A percentile compares a stretch with the other conserved stretches of the same genome.
phyloP scores from a whole-genome alignment of 1,284 basidiomycete genomes.

The Sporisorium graminicola region DNA sequence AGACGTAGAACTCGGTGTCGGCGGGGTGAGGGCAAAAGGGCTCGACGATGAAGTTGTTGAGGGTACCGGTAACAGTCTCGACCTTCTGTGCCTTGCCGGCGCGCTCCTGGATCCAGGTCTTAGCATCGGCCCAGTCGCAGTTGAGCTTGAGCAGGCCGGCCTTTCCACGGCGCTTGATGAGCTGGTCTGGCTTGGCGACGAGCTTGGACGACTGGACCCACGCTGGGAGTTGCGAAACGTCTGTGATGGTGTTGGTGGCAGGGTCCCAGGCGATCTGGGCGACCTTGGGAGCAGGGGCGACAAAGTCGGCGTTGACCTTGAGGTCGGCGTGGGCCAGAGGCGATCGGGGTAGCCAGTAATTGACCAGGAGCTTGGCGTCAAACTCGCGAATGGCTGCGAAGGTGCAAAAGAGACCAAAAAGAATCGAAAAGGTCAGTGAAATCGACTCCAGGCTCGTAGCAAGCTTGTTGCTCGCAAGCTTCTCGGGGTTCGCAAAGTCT shows the following conservation, averaged over 20 bases:
- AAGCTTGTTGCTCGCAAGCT: neutral
- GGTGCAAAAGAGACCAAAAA: neutral
- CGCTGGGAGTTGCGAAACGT: constrained; percentile 79
- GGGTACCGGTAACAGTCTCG: constrained; percentile 90
- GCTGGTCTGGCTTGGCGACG: constrained; percentile 79
- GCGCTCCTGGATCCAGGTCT: constrained; percentile 83
- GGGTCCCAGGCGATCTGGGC: constrained; percentile 82
- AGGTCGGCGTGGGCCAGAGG: constrained; percentile 61
- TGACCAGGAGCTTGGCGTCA: constrained; percentile 69
- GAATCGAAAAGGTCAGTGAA: neutral
- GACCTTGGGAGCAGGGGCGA: constrained; percentile 65
- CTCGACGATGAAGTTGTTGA: constrained; percentile 98
- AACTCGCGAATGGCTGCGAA: constrained; percentile 66
- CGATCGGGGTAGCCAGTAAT: constrained; percentile 69
- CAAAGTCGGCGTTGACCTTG: constrained; percentile 63
- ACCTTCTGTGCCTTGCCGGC: constrained; percentile 97
- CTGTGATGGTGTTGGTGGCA: constrained; percentile 82
- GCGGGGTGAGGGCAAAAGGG: constrained; percentile 96
- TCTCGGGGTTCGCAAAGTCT: neutral
- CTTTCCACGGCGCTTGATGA: constrained; percentile 99
- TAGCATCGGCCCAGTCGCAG: constrained; percentile 83
- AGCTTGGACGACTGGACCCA: constrained; percentile 77
- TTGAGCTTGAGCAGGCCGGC: constrained; percentile 91
- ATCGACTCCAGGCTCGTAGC: neutral
- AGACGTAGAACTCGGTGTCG: constrained; percentile 97